A percentile compares a stretch with the other conserved stretches of the same genome.
phyloP scores from a whole-genome alignment of 148 eudicot genomes.

The Rhododendron molle region DNA sequence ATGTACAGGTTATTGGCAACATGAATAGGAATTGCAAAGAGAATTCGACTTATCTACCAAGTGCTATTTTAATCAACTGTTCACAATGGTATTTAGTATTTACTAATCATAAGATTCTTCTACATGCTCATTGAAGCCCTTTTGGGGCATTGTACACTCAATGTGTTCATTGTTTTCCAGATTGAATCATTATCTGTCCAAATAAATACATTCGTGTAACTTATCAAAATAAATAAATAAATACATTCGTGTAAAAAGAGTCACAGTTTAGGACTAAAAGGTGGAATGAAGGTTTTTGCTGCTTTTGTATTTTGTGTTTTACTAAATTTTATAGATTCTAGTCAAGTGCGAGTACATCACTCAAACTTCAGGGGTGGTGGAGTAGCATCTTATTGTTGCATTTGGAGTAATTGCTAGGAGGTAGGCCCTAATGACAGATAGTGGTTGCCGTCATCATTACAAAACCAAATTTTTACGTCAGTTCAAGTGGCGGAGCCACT shows the following conservation, averaged over 20 bases:
- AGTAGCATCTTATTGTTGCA: neutral
- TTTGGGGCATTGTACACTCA: neutral
- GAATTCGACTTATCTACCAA: neutral
- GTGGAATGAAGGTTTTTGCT: neutral
- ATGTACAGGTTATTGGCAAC: neutral
- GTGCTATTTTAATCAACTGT: neutral
- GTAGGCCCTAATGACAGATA: neutral
- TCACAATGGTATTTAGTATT: neutral
- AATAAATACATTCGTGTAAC: neutral
- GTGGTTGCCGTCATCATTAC: neutral
- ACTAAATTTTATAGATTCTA: neutral
- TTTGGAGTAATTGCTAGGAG: neutral
- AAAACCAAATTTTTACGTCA: neutral
- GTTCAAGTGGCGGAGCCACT: neutral
- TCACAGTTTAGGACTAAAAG: neutral
- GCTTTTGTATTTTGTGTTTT: neutral
- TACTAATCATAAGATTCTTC: neutral
- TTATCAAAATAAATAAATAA: too few relatives aligned
- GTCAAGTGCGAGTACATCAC: neutral
- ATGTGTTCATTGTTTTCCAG: neutral
- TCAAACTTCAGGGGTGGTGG: neutral
- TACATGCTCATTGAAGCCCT: neutral
- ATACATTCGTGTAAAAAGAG: neutral
- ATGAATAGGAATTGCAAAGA: neutral
- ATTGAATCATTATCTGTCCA: neutral